Conservation (phyloP, 208 protist species). For the Leishmania guyanensis region DNA sequence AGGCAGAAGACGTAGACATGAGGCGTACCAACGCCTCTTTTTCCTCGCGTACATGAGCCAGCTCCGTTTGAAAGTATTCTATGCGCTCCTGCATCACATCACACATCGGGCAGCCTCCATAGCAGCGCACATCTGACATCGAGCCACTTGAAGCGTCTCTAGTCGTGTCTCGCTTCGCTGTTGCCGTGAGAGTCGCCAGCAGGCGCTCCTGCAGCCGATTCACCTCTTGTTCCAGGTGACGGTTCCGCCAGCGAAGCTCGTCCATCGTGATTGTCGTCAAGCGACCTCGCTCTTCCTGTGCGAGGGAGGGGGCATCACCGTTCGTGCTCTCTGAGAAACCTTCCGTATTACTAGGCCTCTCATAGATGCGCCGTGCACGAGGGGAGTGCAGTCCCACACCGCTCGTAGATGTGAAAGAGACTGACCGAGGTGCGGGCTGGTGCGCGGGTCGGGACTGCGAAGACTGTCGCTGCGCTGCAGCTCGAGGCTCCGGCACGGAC, state of each 20-base stretch:
- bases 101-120: slow-evolving; percentile 14
- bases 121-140: not conserved
- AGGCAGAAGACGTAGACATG: not conserved
- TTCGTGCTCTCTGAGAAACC: not conserved
- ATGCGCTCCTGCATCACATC: slow-evolving; percentile 22
- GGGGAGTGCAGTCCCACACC: not conserved
- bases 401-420: not conserved
- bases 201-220: slow-evolving; percentile 27
- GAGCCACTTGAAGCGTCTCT: not conserved
- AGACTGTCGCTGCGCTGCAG: not conserved
- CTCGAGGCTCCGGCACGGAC: not conserved
- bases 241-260: slow-evolving; percentile 60
- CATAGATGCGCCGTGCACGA: slow-evolving; percentile 15
- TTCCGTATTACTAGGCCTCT: not conserved
- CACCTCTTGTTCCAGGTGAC: slow-evolving; percentile 42
- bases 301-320: not conserved
- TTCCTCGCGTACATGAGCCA: slow-evolving; percentile 35
- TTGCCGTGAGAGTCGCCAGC: slow-evolving; percentile 18
- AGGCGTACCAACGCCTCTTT: slow-evolving; percentile 36
- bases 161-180: not conserved
- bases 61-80: slow-evolving; percentile 34
- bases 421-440: not conserved
- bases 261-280: slow-evolving; percentile 42
- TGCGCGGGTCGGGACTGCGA: not conserved
- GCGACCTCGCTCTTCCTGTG: slow-evolving; percentile 1